A percentile compares a stretch with the other conserved stretches of the same genome.
Evolutionary conservation across 169 alveolate species (phyloP).

Genomic region (Cryptosporidium muris): DNA sequence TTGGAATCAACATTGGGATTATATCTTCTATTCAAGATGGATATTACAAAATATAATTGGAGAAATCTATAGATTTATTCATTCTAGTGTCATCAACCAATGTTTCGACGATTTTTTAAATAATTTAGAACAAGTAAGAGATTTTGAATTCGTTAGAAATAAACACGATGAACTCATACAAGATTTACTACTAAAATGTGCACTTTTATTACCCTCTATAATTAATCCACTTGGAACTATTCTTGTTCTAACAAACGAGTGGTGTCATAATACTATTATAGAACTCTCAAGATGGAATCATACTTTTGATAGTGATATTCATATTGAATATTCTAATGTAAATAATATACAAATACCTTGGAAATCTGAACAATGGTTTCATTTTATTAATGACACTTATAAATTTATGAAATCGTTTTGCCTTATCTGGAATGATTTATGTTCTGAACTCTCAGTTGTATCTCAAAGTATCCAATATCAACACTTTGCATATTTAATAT

Average conservation of each 20-base stretch:
- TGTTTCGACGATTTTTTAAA: constrained; percentile 4
- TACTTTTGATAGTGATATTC: background rate
- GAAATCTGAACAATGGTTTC: constrained; percentile 7
- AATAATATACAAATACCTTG: constrained; percentile 9
- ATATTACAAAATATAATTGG: constrained; percentile 40
- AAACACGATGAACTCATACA: constrained; percentile 50
- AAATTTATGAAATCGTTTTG: constrained; percentile 34
- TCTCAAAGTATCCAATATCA: constrained; percentile 47
- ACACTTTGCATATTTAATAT: constrained; percentile 19
- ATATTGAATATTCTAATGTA: too few relatives aligned
- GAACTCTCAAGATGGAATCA: constrained; percentile 47
- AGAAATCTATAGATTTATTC: constrained; percentile 38
- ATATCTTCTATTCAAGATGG: constrained; percentile 63
- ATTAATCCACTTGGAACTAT: constrained; percentile 39
- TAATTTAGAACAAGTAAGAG: constrained; percentile 5
- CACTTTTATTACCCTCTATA: constrained; percentile 30
- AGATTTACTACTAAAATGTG: constrained; percentile 14
- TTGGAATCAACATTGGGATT: constrained; percentile 23
- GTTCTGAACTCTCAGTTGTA: constrained; percentile 47
- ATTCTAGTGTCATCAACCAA: constrained; percentile 9
- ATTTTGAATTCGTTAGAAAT: constrained; percentile 26
- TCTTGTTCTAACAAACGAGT: constrained; percentile 29
- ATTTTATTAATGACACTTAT: background rate
- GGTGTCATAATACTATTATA: constrained; percentile 5
- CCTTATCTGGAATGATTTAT: constrained; percentile 33